Conservation (phyloP, 2,329 filamentous ascomycete genomes). For the Ceratocystis albifundus region DNA sequence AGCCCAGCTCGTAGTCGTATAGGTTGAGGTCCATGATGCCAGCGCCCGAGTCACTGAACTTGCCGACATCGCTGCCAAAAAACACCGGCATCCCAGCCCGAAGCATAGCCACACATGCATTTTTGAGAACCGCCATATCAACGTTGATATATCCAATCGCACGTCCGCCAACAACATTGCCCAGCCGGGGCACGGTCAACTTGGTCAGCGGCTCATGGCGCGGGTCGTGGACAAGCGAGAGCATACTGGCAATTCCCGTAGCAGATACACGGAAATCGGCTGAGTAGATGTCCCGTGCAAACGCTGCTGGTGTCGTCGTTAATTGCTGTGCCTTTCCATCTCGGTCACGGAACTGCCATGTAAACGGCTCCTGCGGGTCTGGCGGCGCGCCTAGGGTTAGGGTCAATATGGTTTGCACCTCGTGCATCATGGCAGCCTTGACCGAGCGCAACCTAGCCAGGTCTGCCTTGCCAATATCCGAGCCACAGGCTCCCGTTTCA, state of each 20-base stretch:
- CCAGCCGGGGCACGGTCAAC: constrained; percentile 65
- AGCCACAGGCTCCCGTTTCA: constrained; percentile 50
- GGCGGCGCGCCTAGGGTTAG: constrained; percentile 73
- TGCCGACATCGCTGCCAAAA: constrained; percentile 80
- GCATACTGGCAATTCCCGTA: constrained; percentile 54
- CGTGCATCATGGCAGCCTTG: constrained; percentile 65
- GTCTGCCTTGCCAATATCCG: constrained; percentile 26
- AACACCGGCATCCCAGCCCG: constrained; percentile 69
- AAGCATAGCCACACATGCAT: constrained; percentile 64
- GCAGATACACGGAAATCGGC: constrained; percentile 35
- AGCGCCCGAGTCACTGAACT: constrained; percentile 55
- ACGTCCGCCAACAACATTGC: constrained; percentile 68
- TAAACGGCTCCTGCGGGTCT: constrained; percentile 54
- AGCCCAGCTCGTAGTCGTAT: constrained; percentile 71
- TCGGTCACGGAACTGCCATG: constrained; percentile 68
- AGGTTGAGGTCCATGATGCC: constrained; percentile 74
- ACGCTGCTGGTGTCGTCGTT: constrained; percentile 54
- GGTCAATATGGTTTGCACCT: constrained; percentile 71
- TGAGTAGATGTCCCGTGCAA: constrained; percentile 50
- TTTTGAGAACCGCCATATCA: constrained; percentile 58
- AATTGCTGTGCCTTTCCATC: constrained; percentile 52
- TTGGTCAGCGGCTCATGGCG: constrained; percentile 61
- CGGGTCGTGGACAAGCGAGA: constrained; percentile 78
- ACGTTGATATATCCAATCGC: constrained; percentile 76
- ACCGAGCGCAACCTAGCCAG: constrained; percentile 35